Evolutionary conservation across 78 protist species (phyloP).

Genomic region (Paratrimastix pyriformis): DNA sequence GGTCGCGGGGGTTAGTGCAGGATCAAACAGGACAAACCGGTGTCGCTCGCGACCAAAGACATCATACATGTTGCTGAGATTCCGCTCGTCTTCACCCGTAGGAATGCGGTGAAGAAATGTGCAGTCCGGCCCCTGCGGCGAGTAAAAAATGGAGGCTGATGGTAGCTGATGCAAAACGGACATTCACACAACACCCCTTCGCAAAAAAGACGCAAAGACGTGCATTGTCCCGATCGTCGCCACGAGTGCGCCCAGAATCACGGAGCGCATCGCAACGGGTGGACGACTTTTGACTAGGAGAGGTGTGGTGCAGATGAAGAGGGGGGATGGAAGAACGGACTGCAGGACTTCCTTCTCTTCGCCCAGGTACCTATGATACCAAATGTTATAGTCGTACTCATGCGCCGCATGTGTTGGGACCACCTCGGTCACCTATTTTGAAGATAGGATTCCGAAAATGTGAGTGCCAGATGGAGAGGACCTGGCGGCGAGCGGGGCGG

Average conservation of each 20-base stretch:
- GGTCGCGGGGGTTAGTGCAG: neutral
- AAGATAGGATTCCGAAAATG: no score
- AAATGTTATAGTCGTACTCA: neutral
- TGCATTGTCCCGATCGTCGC: neutral
- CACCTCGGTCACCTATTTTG: neutral
- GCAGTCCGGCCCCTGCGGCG: neutral
- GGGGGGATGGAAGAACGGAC: neutral
- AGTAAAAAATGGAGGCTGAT: neutral
- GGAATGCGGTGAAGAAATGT: neutral
- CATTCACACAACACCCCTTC: neutral
- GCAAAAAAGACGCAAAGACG: neutral
- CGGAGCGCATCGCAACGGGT: neutral
- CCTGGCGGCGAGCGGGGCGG: no score
- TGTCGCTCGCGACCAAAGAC: constrained; percentile 22
- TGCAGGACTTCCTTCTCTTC: neutral
- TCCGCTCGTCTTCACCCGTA: neutral
- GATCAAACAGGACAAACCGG: neutral
- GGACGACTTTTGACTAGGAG: neutral
- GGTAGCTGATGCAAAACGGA: no score
- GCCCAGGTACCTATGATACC: neutral
- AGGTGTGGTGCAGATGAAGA: neutral
- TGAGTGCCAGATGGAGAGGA: no score
- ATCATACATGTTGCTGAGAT: neutral
- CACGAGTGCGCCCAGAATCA: neutral
- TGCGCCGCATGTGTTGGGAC: constrained; percentile 7